phyloP scores from a whole-genome alignment of 192 early-diverging fungal species.

The Chytriomyces sp. region DNA sequence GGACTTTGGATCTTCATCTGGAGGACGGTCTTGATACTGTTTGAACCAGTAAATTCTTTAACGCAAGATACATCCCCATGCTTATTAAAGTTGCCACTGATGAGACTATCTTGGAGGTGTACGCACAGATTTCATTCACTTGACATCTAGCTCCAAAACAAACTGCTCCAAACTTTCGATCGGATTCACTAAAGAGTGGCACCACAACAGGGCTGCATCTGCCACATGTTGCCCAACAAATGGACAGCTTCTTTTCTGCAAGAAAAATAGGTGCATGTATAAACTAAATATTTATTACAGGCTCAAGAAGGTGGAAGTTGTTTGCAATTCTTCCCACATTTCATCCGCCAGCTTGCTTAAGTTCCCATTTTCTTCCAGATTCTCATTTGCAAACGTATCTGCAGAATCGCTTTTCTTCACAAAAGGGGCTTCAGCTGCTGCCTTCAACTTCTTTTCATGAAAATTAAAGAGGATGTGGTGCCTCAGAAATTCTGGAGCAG shows the following conservation, averaged over 20 bases:
- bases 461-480: not conserved
- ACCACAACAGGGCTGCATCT: too few relatives aligned
- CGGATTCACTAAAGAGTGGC: too few relatives aligned
- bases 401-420: not conserved
- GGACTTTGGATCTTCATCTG: conserved; percentile 65
- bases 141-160: too few relatives aligned
- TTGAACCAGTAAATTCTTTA: too few relatives aligned
- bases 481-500: not conserved
- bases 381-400: not conserved
- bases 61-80: too few relatives aligned
- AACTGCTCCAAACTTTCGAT: too few relatives aligned
- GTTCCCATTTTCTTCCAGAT: not conserved
- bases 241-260: too few relatives aligned
- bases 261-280: too few relatives aligned
- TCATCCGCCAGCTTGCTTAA: not conserved
- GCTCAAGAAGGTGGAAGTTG: not conserved
- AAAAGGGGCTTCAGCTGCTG: not conserved
- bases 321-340: not conserved
- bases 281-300: not conserved
- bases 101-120: too few relatives aligned
- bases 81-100: too few relatives aligned
- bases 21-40: not conserved
- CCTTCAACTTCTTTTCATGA: not conserved
- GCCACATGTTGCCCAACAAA: too few relatives aligned
- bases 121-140: too few relatives aligned